Evolutionary conservation across 2,329 filamentous ascomycete species (phyloP).

Genomic region (Fusarium sp.): DNA sequence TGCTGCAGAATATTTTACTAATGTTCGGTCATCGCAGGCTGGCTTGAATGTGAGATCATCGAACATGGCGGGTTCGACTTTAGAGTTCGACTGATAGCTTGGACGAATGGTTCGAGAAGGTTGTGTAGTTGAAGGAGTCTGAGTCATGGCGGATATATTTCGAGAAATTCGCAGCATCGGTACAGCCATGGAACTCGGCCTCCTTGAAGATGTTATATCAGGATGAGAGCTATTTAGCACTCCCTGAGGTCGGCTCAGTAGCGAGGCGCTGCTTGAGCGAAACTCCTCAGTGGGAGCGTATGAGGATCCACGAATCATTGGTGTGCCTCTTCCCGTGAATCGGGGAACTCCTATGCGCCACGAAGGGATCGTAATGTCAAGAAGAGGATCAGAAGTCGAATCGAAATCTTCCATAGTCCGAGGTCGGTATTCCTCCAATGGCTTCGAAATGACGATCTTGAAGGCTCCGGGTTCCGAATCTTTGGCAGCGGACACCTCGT

Average conservation of each 20-base stretch:
- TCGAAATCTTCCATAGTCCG: slow-evolving; percentile 70
- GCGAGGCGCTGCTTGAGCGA: slow-evolving; percentile 67
- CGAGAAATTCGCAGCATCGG: slow-evolving; percentile 48
- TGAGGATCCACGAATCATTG: slow-evolving; percentile 82
- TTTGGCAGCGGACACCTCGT: slow-evolving; percentile 65
- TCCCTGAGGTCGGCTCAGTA: slow-evolving; percentile 51
- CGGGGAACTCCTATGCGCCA: slow-evolving; percentile 84
- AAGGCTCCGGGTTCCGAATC: slow-evolving; percentile 73
- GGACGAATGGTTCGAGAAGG: slow-evolving; percentile 54
- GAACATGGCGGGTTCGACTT: slow-evolving; percentile 80
- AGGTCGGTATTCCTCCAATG: slow-evolving; percentile 66
- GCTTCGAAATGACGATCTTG: slow-evolving; percentile 82
- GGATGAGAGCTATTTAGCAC: slow-evolving; percentile 38
- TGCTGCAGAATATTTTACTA: slow-evolving; percentile 81
- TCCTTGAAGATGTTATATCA: slow-evolving; percentile 44
- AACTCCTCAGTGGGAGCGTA: slow-evolving; percentile 80
- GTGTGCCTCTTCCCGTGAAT: slow-evolving; percentile 80
- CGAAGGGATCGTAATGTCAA: slow-evolving; percentile 82
- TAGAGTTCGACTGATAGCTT: slow-evolving; percentile 59
- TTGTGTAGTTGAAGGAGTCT: slow-evolving; percentile 50
- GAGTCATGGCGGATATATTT: slow-evolving; percentile 34
- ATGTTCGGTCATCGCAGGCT: slow-evolving; percentile 76
- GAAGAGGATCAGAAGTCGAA: slow-evolving; percentile 57
- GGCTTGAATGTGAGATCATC: slow-evolving; percentile 83
- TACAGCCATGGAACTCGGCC: slow-evolving; percentile 51